These are phyloP conservation scores for Hyphopichia khmerensis DNA, from an alignment of 1,139 yeast species.

Conservation along the genomic window DNA sequence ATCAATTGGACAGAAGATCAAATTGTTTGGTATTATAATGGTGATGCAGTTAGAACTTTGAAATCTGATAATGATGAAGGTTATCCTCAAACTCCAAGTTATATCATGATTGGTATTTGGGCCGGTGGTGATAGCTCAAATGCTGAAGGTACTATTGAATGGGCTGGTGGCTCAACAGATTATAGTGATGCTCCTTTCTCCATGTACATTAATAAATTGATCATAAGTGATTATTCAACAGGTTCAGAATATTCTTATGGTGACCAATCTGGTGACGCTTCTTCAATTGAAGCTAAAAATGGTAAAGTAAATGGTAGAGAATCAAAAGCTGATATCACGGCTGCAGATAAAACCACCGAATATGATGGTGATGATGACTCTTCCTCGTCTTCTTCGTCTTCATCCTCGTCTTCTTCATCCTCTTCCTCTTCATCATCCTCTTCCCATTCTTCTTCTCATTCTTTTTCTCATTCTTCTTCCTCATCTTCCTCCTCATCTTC, in stretches of 20 bases:
- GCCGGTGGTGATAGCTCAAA: slow-evolving; percentile 49
- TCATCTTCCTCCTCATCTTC: slow-evolving; percentile 2
- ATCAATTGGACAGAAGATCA: slow-evolving; percentile 34
- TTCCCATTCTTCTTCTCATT: slow-evolving; percentile 2
- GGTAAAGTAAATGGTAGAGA: slow-evolving; percentile 63
- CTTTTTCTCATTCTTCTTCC: slow-evolving; percentile 1
- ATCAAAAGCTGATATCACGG: slow-evolving; percentile 32
- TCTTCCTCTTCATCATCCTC: slow-evolving; percentile 5
- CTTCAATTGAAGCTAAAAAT: slow-evolving; percentile 60
- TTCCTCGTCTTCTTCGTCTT: slow-evolving; percentile 3
- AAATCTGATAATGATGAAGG: slow-evolving; percentile 35
- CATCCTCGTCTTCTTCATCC: slow-evolving; percentile 5
- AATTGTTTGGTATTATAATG: slow-evolving; percentile 45
- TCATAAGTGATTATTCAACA: slow-evolving; percentile 32
- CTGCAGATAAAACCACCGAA: slow-evolving; percentile 3
- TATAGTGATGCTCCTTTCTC: slow-evolving; percentile 36
- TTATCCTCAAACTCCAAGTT: slow-evolving; percentile 53
- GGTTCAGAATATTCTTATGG: slow-evolving; percentile 40
- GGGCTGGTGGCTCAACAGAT: slow-evolving; percentile 45
- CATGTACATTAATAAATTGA: slow-evolving; percentile 29
- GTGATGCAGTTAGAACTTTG: slow-evolving; percentile 42
- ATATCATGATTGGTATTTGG: slow-evolving; percentile 42
- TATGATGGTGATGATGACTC: slow-evolving; percentile 1
- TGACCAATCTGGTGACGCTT: slow-evolving; percentile 62
- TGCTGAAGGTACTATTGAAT: slow-evolving; percentile 47